phyloP scores from a whole-genome alignment of 208 protist genomes.

The Sergeia podlipaevii region DNA sequence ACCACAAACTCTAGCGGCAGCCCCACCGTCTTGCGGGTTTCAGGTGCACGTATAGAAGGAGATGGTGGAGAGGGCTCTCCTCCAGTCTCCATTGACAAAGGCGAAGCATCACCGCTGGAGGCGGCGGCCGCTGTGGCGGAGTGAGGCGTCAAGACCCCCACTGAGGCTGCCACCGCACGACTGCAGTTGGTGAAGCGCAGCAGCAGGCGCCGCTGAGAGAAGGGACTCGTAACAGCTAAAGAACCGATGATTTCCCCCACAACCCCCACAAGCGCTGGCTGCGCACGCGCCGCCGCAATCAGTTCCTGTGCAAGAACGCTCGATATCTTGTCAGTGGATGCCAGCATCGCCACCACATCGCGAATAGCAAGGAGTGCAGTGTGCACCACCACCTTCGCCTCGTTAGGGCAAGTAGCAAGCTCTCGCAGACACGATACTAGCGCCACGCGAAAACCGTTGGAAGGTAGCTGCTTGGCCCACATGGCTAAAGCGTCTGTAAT shows the following conservation, averaged over 20 bases:
- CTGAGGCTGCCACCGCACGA: too few species aligned
- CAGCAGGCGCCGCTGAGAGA: slow-evolving; percentile 10
- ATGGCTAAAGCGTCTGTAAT: slow-evolving; percentile 37
- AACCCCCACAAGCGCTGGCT: slow-evolving; percentile 25
- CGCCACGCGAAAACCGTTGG: slow-evolving; percentile 42
- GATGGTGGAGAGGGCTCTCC: too few species aligned
- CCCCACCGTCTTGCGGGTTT: too few species aligned
- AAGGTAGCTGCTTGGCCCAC: slow-evolving; percentile 46
- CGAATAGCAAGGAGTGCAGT: slow-evolving; percentile 47
- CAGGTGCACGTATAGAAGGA: too few species aligned
- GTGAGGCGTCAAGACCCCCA: too few species aligned
- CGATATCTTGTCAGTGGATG: slow-evolving; percentile 40
- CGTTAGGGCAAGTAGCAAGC: slow-evolving; percentile 30
- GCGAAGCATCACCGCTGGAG: too few species aligned
- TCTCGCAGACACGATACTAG: slow-evolving; percentile 38
- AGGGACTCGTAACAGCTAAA: slow-evolving; percentile 11
- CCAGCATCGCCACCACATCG: slow-evolving; percentile 38
- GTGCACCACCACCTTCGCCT: slow-evolving; percentile 37
- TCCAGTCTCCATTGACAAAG: too few species aligned
- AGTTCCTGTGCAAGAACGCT: slow-evolving; percentile 38
- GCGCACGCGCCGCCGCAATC: slow-evolving; percentile 19
- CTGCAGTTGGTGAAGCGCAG: slow-evolving; percentile 5
- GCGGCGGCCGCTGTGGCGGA: too few species aligned
- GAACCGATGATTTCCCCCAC: slow-evolving; percentile 25
- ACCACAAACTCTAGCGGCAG: too few species aligned